Percentiles rank a stretch among this genome's conserved stretches.
These are phyloP conservation scores for Naganishia onofrii DNA, from an alignment of 768 basidiomycete genomes.

Conservation along the genomic window DNA sequence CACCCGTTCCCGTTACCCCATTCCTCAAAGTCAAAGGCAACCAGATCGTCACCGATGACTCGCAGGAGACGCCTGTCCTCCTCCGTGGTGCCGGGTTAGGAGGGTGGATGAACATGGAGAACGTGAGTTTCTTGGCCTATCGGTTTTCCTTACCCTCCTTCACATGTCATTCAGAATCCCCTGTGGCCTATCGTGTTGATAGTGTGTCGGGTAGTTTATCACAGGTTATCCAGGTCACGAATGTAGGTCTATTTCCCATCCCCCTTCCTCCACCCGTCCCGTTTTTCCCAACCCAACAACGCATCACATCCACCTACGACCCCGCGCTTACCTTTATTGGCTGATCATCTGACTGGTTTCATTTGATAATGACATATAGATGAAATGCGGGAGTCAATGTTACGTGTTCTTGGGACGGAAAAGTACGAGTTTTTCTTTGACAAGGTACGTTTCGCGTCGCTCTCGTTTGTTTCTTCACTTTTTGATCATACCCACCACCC, in stretches of 20 bases:
- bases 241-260: constrained; percentile 50
- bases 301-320: too few relatives aligned
- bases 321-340: too few relatives aligned
- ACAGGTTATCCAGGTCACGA: constrained; percentile 77
- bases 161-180: neutral
- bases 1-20: too few relatives aligned
- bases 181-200: too few relatives aligned
- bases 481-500: neutral
- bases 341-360: too few relatives aligned
- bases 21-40: constrained; percentile 23
- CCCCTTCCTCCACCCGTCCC: too few relatives aligned
- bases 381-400: constrained; percentile 68
- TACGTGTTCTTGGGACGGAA: constrained; percentile 62
- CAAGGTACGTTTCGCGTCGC: constrained; percentile 57
- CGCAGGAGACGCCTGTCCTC: constrained; percentile 5
- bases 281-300: too few relatives aligned
- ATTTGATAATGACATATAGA: neutral
- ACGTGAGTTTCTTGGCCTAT: constrained; percentile 27
- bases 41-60: constrained; percentile 20
- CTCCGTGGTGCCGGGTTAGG: constrained; percentile 32
- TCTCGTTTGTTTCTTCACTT: neutral
- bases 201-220: neutral
- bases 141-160: neutral
- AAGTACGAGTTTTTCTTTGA: constrained; percentile 77
- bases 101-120: constrained; percentile 48